Base-by-base conservation (phyloP, 2,329 filamentous ascomycete genomes). In the Helminthosporium solani region DNA sequence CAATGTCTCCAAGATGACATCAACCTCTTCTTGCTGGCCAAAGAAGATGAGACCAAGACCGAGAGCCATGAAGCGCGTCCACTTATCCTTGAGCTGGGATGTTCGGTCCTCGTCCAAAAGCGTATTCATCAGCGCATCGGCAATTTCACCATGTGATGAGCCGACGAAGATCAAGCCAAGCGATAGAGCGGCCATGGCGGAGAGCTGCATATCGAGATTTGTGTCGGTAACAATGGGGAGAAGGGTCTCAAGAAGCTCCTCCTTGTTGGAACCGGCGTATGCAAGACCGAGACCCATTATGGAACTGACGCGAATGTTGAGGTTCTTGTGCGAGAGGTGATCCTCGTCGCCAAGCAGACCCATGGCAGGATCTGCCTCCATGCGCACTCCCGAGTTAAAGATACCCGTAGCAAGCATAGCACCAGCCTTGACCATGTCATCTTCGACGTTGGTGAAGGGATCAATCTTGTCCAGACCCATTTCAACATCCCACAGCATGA, bases 281-380 rank as follows among this genome's bases (percentile, higher is more conserved):
- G 94, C 85, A 49, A 99, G 76, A 58, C 94, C 95, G 28, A 99
- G 83, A 68, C 94, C 94, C 90, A 99, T 97, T 65, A 99, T 94
- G 7, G 87, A 87, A 20, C 89, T 87, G 23, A 91, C 85, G 56
- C 88, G 83, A 49, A 96, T 84, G 20, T 87, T 79, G 33, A 87
- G 82, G 60, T 85, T 90, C 70, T 90, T 86, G 66, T 86, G 83
- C 57, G 89, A 80, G 12, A 97, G 79, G 66, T 90, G 91, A 31
- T 90, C 86, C 19, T 80, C 64, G 52, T 96, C 91, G 50, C 85
- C 86, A 30, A 99, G 77, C 38, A 99, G 78, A 39, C 92, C 92
- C 71, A 96, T 74, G 2, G 90, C 91, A 33, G 92, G 92, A 57
- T 99, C 94, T 1, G 88, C 86, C 58, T 97, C 92, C 55, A 92